Base-by-base conservation (phyloP, 169 alveolate genomes). In the Eimeria necatrix region DNA sequence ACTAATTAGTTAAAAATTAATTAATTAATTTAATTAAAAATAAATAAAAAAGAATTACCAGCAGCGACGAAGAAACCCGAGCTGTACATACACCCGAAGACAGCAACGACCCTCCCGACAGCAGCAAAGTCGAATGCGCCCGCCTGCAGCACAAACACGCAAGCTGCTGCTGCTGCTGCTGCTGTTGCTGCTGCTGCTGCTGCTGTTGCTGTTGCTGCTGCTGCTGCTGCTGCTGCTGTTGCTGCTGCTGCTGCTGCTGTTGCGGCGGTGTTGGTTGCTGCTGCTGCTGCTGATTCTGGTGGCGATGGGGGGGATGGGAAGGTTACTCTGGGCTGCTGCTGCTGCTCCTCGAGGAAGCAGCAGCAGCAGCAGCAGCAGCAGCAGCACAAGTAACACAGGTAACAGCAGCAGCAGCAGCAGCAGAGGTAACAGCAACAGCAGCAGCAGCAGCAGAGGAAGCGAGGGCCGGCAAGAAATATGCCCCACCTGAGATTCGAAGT, bases 401-500 rank as follows among this genome's bases (percentile, higher is more conserved):
- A 61, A 24, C 73, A 61, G 73, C 73, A 61, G n/a, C 24, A 61
- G n/a, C 73, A 61, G 18, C 73, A 61, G 73, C 73, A 61, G 18
- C 73, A 61, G 73, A 20, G n/a, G 73, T 24, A 61, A 61, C 41
- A 22, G 49, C 81, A 71, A 22, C 51, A 71, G 49, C 86, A 16
- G 86, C 86, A 76, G 86, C 60, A 46, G 86, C 86, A 76, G 60
- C 56, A 24, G 53, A 16, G 10, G 60, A 8, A 8, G 20, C 41
- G 26, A 24, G 20, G 26, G 26, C 76, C 9, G 41, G 76, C 76
- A 20, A 64, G 14, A 24, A 20, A 64, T 5, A n/a, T 4, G 61
- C 86, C n/a, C 4, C 60, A 76, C 86, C 86, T 32, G 60, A 76
- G 53, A 48, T 76, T 76, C 86, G 86, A 76, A 56, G 86, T 76